phyloP scores from a whole-genome alignment of 768 basidiomycete genomes.

The Lentinula detonsa region DNA sequence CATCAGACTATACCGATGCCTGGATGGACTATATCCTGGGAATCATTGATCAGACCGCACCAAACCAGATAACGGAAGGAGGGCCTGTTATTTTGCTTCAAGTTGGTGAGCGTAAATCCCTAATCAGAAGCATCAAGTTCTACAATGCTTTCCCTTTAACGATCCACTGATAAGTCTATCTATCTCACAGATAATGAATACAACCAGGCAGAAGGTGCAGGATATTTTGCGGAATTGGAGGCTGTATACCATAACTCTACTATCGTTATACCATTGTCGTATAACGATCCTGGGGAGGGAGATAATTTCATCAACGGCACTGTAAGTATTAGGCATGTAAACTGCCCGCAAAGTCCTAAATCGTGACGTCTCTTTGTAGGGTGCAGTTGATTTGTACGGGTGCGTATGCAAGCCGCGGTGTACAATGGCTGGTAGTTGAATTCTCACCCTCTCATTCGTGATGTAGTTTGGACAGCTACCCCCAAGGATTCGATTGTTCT shows the following conservation, averaged over 20 bases:
- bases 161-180: neutral
- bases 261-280: slow-evolving; percentile 67
- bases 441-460: neutral
- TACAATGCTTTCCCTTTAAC: too few relatives aligned
- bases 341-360: neutral
- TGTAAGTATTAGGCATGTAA: slow-evolving; percentile 25
- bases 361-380: slow-evolving; percentile 25
- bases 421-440: neutral
- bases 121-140: too few relatives aligned
- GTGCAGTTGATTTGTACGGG: slow-evolving; percentile 76
- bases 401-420: slow-evolving; percentile 15
- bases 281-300: slow-evolving; percentile 60
- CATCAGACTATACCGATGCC: slow-evolving; percentile 59
- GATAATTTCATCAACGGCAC: slow-evolving; percentile 68
- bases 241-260: slow-evolving; percentile 44
- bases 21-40: slow-evolving; percentile 71
- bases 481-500: slow-evolving; percentile 78
- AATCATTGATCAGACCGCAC: slow-evolving; percentile 52
- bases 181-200: slow-evolving; percentile 65
- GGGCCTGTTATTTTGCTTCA: slow-evolving; percentile 69
- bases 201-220: slow-evolving; percentile 38
- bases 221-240: slow-evolving; percentile 63
- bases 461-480: slow-evolving; percentile 59
- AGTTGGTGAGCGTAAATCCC: neutral
- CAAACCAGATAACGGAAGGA: slow-evolving; percentile 64